Base-by-base conservation (phyloP, 768 basidiomycete species). In the Leucocoprinus sp. region DNA sequence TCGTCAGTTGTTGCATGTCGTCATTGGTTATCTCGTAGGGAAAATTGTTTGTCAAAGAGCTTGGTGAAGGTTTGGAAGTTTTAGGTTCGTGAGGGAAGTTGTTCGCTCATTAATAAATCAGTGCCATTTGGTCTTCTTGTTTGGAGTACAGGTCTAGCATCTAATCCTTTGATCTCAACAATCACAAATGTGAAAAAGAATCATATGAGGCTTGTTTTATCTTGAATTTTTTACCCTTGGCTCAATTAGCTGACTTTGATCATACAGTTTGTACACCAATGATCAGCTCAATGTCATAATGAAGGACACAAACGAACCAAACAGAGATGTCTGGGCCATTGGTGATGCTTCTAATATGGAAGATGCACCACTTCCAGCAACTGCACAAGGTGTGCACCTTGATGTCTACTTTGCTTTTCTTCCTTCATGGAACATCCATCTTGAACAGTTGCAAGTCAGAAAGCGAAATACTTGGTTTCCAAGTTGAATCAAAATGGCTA, bases 71-170 rank as follows among this genome's bases (percentile, higher is more conserved):
- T 81, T 27, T 19, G 7, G 15, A 21, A 15, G 50, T 31, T 51
- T 44, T 51, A 28, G 34, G 23, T 21, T 41, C 36, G 33, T 53
- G 35, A 9, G 42, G 22, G 8, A 17, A 14, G 12, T 14, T 8
- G 23, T 39, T 39, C 6, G 18, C 28, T 45, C 40, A 38, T 37
- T 14, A 8, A 49, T 42, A 37, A 29, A 49, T 9, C 49, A 88
- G 88, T 89, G 28, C 80, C 78, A 5, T 87, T 83, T 59, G 89
- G 91, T 19, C 66, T 93, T 17, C 72, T 89, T 8, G 87, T 93
- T 12, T 93, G 90, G 90, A 84, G 81, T 50, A 93, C 91, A 2
- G 91, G 90, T 1, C 68, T 93, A 2, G 74, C 86, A 4, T 78
- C 87, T 3, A 93, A 92, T 57, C 89, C 91, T 5, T 65, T 93